Evolutionary conservation across 345 rosid genomes (phyloP).

Genomic region (Acer saccharum): DNA sequence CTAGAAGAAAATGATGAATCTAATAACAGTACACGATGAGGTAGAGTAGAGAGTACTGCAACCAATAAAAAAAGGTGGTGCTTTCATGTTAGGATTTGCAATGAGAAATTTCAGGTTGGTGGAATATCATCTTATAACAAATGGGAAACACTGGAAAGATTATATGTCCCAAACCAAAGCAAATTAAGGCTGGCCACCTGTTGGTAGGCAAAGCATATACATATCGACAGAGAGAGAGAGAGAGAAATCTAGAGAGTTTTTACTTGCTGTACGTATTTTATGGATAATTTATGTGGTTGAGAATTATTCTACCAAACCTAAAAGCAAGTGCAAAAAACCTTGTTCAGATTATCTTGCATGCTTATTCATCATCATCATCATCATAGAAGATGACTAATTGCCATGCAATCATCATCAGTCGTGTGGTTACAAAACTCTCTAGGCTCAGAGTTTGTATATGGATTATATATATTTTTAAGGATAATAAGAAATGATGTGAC

Average conservation of each 20-base stretch:
- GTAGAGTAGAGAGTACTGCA: neutral
- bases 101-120: slow-evolving; percentile 24
- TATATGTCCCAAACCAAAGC: neutral
- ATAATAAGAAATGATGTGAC: too few species aligned
- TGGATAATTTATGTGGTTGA: slow-evolving; percentile 2
- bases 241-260: neutral
- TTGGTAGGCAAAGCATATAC: too few species aligned
- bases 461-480: too few species aligned
- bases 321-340: neutral
- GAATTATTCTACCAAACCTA: neutral
- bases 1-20: neutral
- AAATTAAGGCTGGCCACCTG: neutral
- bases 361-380: slow-evolving; percentile 1
- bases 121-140: slow-evolving; percentile 32
- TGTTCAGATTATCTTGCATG: neutral
- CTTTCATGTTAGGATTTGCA: slow-evolving; percentile 40
- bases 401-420: neutral
- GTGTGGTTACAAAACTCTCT: too few species aligned
- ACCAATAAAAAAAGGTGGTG: slow-evolving; percentile 31
- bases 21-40: neutral
- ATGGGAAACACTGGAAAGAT: slow-evolving; percentile 22
- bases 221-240: too few species aligned
- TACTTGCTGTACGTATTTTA: neutral
- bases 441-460: too few species aligned
- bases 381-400: neutral